These are phyloP conservation scores for Mycena galopus DNA, from an alignment of 768 basidiomycete genomes.

Conservation along the genomic window DNA sequence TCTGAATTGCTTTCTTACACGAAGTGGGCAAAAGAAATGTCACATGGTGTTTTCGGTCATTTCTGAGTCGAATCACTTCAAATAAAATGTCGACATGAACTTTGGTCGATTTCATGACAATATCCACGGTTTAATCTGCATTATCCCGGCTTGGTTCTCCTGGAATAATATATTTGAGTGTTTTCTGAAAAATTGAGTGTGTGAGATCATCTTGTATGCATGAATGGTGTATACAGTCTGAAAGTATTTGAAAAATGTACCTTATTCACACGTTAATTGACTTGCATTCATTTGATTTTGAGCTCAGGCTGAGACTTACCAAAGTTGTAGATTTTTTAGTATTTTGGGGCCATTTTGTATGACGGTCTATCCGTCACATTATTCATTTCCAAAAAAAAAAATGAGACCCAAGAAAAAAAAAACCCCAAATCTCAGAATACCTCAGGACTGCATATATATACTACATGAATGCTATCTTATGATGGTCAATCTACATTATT, in stretches of 20 bases:
- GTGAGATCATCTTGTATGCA: background rate
- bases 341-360: too few relatives aligned
- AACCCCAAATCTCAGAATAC: too few relatives aligned
- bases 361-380: too few relatives aligned
- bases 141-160: background rate
- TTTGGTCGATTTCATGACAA: background rate
- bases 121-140: background rate
- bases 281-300: background rate
- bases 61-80: background rate
- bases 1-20: too few relatives aligned
- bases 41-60: background rate
- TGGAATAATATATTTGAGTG: background rate
- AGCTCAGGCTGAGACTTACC: background rate
- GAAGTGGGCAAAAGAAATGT: too few relatives aligned
- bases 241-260: background rate
- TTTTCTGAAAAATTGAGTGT: background rate
- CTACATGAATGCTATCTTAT: too few relatives aligned
- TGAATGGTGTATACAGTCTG: conserved; percentile 5
- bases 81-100: background rate
- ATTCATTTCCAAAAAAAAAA: too few relatives aligned
- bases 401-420: too few relatives aligned
- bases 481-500: too few relatives aligned
- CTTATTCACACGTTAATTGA: background rate
- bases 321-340: background rate
- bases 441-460: too few relatives aligned